A percentile compares a stretch with the other conserved stretches of the same genome.
These are phyloP conservation scores for Cyberlindnera lachancei DNA, from an alignment of 805 yeast species.

Conservation along the genomic window DNA sequence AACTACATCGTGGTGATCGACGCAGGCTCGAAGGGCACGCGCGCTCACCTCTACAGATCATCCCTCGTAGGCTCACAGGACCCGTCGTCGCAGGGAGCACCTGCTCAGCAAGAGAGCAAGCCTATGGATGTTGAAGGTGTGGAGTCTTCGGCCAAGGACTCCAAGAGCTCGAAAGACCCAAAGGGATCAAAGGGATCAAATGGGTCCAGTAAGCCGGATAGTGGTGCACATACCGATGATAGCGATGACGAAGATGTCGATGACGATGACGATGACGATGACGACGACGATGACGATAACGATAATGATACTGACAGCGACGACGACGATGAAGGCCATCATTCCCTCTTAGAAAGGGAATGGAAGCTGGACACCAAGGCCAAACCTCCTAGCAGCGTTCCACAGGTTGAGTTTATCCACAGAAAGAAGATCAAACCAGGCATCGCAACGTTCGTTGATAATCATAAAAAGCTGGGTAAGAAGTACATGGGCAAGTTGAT, in stretches of 20 bases:
- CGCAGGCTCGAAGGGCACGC: constrained; percentile 59
- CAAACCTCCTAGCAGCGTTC: no score
- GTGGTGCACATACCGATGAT: not conserved
- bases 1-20: constrained; percentile 57
- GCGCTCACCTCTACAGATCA: constrained; percentile 48
- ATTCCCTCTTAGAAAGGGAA: no score
- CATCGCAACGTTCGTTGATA: constrained; percentile 39
- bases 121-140: no score
- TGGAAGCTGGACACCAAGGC: no score
- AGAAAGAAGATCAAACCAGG: constrained; percentile 41
- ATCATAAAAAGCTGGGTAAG: constrained; percentile 44
- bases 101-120: no score
- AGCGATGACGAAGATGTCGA: constrained; percentile 1
- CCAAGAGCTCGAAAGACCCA: no score
- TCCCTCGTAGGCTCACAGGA: no score
- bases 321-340: not conserved
- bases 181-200: no score
- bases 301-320: constrained; percentile 3
- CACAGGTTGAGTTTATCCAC: constrained; percentile 12
- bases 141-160: no score
- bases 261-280: constrained; percentile 1
- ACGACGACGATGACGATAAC: constrained; percentile 1
- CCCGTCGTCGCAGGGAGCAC: no score
- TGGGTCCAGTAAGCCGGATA: no score
- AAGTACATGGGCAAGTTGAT: constrained; percentile 45